Evolutionary conservation across 345 rosid genomes (phyloP), one percentile per base, ranked within the genome.

Genomic region (Populus ilicifolia): DNA sequence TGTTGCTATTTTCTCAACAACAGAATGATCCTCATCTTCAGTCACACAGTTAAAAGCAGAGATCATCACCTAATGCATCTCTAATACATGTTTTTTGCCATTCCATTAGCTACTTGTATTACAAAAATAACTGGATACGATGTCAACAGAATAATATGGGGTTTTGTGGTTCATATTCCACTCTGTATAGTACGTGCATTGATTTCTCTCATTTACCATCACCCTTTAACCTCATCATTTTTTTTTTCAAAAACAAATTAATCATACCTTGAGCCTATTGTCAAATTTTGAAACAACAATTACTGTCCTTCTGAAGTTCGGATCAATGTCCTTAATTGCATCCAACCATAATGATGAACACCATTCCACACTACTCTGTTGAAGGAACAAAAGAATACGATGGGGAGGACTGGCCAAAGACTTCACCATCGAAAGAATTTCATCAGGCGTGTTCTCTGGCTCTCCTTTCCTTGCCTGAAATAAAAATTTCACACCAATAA

Each of bases 311-410:
- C 92, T 85, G 71, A 96, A 92, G 52, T 84, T 87, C 6, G 98
- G 97, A 88, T 96, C 99, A 75, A 96, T 96, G 67, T 93, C 98
- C 38, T 93, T 93, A 79, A 96, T 84, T 10, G 91, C 83, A 86
- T 96, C 99, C 78, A 96, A 80, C 99, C 99, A 96, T 85, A 96
- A 79, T 0, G 99, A 96, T 13, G 98, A 96, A 71, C 99, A 96
- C 99, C 98, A 96, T 29, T 93, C 99, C 41, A 96, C 99, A 77
- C 99, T 92, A 74, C 98, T 96, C 82, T 96, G 99, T 82, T 96
- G 98, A 76, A 93, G 95, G 79, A 96, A 96, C 84, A 96, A 65
- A 63, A 96, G 87, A 79, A 96, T 89, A 23, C 97, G 93, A 84
- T 96, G 96, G 43, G 98, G 98, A 85, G 99, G 99, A 82, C 93